Evolutionary conservation across 345 rosid species (phyloP), one percentile per base, ranked within the genome.

Genomic region (Microthlaspi erraticum): DNA sequence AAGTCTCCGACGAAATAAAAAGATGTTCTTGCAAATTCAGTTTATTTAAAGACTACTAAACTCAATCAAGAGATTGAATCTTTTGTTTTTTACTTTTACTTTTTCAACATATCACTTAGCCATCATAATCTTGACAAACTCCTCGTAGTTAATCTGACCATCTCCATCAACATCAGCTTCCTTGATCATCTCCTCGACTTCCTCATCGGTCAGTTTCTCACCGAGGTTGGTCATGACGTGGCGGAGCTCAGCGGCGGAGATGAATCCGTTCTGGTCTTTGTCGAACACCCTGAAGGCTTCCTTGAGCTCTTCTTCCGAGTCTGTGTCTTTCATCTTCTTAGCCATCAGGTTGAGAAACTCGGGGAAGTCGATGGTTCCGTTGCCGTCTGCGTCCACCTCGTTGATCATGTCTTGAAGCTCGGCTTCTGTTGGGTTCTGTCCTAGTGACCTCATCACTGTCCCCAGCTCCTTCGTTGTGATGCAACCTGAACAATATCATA

Each of bases 401-500:
- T 65, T 58, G 54, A 66, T 74, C 72, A 65, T 74, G 73, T 73
- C 77, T 32, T 73, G 77, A 1, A 64, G 60, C 66, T 73, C 93
- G 6, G 93, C 93, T 62, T 87, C 93, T 5, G 93, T 88, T 23
- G 93, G 93, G 70, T 88, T 88, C 75, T 88, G 93, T 14, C 93
- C 93, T 45, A 86, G 78, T 2, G 93, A 88, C 12, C 93, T 49
- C 90, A 88, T 88, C 68, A 88, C 88, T 20, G 93, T 88, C 13
- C 93, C 90, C 31, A 88, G 87, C 78, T 88, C 93, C 83, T 88
- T 88, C 1, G 93, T 88, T 26, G 90, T 88, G 69, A 88, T 88
- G 68, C 90, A 84, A 72, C 93, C 51, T 72, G 5, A 1, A 52
- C 20, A 3, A 59, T 4, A 38, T 23, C 26, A 23, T 23, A 23